Evolutionary conservation across 371 early-diverging fungal genomes (phyloP), one percentile per base, ranked within the genome.

Genomic region (Umbelopsis sp.): DNA sequence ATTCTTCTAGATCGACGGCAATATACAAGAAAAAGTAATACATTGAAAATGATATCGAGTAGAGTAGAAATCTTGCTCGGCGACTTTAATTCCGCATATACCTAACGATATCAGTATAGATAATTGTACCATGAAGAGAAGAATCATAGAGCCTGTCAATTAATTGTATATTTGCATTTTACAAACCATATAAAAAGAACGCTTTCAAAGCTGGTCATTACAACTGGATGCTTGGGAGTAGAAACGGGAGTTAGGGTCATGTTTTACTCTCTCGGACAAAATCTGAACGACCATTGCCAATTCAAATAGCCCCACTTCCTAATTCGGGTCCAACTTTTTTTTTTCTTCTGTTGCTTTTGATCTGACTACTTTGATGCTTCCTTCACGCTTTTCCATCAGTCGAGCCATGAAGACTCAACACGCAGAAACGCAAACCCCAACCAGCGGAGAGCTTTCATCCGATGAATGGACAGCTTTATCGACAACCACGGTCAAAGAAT

Each of bases 21-120:
- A 48, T 11, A 41, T 41, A 41, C 41, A 4, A 41, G 38, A 41
- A 41, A 48, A 16, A 48, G 16, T 18, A 57, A 57, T 35, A n/a
- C 35, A 29, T 24, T 11, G n/a, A 29, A 37, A 37, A 37, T 14
- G 12, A 16, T 57, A 4, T 22, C 11, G 14, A 24, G 29, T 35
- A 57, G 35, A 18, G 35, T 35, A 53, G 45, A 48, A 48, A 48
- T 48, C 7, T 18, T 35, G 57, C 57, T 57, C 57, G 57, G 57
- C n/a, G 57, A 16, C 29, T 57, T 41, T 41, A 41, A 10, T 12
- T 7, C 12, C 12, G 12, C 41, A 41, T 41, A 41, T 48, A 48
- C 48, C n/a, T 20, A 7, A 48, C n/a, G 16, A 48, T 48, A 48
- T 6, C 16, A 48, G 7, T 16, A 48, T 48, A 48, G 48, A 48